Evolutionary conservation across 139 green algal genomes (phyloP), one percentile per base, ranked within the genome.

Genomic region (Chlorella sp.): DNA sequence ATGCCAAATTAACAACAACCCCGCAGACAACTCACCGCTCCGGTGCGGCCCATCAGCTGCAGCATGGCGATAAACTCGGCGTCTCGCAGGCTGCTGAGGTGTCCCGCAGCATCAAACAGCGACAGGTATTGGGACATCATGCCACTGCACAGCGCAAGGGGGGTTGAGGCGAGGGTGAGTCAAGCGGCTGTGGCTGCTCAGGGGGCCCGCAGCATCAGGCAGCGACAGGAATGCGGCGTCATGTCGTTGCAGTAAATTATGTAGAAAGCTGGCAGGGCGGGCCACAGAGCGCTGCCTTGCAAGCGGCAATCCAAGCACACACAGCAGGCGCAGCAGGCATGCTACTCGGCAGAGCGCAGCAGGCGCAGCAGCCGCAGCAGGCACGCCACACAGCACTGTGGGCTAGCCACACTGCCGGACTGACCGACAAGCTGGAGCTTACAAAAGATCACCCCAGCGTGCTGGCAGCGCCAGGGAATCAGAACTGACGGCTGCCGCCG

Each of bases 11-110:
- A 68, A n/a, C 60, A 68, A 17, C 26, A 32, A 34, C 6, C 32
- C n/a, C 65, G 7, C 20, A 4, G n/a, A 32, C 43, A 32, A 44
- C 76, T 82, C 54, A 82, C 76, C 76, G 38, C 24, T 26, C 84
- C 84, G 6, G 44, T 48, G 44, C 81, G 58, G 36, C 54, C 69
- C 84, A 88, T 79, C 16, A 86, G 51, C 32, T 76, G 43, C 46
- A 88, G 38, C 76, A 88, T 84, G 22, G 75, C 41, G n/a, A 81
- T 44, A 30, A 88, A 82, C 48, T 88, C 75, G 5, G 62, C 72
- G 34, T 88, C 84, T 3, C 40, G 41, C 60, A 69, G 68, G 11
- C 41, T 62, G 40, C 46, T 46, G 56, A 86, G 54, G 38, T 28
- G 30, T 14, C 81, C 81, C 28, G 62, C 70, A 28, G 81, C 81